phyloP scores from a whole-genome alignment of 768 basidiomycete species.

The Naematelia encephala region DNA sequence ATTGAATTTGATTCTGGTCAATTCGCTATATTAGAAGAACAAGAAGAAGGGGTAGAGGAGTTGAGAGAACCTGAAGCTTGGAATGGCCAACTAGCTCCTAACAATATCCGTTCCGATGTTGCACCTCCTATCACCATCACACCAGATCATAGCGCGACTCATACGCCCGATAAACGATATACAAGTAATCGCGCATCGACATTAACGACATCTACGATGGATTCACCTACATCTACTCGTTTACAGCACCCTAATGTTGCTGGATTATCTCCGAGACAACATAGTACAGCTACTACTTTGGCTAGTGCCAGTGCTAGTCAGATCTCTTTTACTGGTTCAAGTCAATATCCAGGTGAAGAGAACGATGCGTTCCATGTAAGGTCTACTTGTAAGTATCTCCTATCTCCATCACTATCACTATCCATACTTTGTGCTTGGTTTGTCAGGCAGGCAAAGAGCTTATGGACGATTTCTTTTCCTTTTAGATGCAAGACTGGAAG shows the following conservation, averaged over 20 bases:
- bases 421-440: too few relatives aligned
- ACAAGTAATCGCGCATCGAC: slow-evolving; percentile 5
- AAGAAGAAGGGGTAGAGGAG: neutral
- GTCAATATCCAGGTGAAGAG: slow-evolving; percentile 49
- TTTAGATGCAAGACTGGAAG: slow-evolving; percentile 74
- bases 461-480: too few relatives aligned
- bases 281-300: slow-evolving; percentile 2
- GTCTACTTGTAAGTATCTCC: slow-evolving; percentile 45
- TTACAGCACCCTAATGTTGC: neutral
- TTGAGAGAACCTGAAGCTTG: neutral
- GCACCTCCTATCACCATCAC: slow-evolving; percentile 5
- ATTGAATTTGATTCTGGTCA: neutral
- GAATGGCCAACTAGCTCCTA: neutral
- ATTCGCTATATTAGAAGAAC: neutral
- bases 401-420: neutral
- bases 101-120: neutral
- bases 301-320: slow-evolving; percentile 19
- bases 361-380: slow-evolving; percentile 50
- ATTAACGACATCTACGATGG: slow-evolving; percentile 11
- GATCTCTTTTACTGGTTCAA: slow-evolving; percentile 25
- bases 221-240: slow-evolving; percentile 5
- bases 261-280: neutral
- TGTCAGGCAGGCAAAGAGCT: too few relatives aligned
- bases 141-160: neutral
- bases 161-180: neutral